phyloP scores from a whole-genome alignment of 129 eudicot genomes.

The Kitagawia praeruptora region DNA sequence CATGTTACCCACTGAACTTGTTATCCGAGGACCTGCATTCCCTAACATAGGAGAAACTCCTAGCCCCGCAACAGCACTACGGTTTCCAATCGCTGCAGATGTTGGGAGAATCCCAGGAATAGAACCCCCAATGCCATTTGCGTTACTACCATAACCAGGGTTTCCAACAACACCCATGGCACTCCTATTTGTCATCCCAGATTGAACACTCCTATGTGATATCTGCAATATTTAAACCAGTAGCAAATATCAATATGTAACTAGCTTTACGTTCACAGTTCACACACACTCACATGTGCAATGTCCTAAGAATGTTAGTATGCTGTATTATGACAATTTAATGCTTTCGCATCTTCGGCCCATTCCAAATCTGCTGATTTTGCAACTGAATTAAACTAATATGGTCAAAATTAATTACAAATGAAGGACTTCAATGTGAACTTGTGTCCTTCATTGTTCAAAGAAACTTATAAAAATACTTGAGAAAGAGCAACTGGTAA shows the following conservation, averaged over 20 bases:
- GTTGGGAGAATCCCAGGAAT: constrained; percentile 85
- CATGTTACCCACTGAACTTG: constrained; percentile 66
- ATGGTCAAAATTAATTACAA: too few species aligned
- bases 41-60: constrained; percentile 76
- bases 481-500: too few species aligned
- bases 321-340: too few species aligned
- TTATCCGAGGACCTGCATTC: constrained; percentile 61
- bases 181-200: constrained; percentile 79
- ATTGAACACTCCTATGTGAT: constrained; percentile 67
- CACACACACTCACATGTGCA: too few species aligned
- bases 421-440: too few species aligned
- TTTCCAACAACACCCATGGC: constrained; percentile 85
- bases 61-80: constrained; percentile 60
- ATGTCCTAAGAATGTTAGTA: too few species aligned
- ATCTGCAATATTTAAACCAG: constrained; percentile 31
- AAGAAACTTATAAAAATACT: too few species aligned
- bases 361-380: too few species aligned
- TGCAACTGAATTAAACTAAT: too few species aligned
- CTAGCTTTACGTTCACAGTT: background rate
- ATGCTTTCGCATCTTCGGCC: too few species aligned
- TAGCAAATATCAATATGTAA: background rate
- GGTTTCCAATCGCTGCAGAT: constrained; percentile 69
- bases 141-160: constrained; percentile 57
- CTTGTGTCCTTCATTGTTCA: too few species aligned
- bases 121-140: constrained; percentile 78